These are phyloP conservation scores for Malania oleifera DNA, from an alignment of 164 flowering plant species.

Conservation along the genomic window DNA sequence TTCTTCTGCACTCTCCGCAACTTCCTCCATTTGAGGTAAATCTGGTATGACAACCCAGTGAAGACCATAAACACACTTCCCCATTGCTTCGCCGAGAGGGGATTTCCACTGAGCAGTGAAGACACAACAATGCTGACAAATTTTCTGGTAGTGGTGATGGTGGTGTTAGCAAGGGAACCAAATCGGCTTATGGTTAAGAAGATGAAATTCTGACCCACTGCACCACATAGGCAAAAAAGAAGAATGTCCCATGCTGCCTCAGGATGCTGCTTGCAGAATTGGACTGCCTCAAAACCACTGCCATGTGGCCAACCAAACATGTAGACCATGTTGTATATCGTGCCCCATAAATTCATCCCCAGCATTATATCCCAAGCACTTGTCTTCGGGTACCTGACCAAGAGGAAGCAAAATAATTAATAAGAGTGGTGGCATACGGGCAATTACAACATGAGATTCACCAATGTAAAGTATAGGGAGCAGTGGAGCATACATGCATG, in stretches of 20 bases:
- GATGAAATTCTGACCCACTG: constrained; percentile 97
- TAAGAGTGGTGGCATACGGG: constrained; percentile 2
- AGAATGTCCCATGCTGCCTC: constrained; percentile 98
- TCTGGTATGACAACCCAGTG: constrained; percentile 89
- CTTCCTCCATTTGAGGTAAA: constrained; percentile 89
- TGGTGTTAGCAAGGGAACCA: constrained; percentile 93
- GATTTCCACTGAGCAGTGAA: constrained; percentile 87
- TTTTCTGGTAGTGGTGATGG: constrained; percentile 96
- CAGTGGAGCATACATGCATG: too few relatives aligned
- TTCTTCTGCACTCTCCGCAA: constrained; percentile 60
- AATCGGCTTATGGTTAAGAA: constrained; percentile 90
- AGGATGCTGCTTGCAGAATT: constrained; percentile 86
- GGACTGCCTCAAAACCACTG: constrained; percentile 70
- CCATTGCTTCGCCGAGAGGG: constrained; percentile 91
- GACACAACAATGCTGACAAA: constrained; percentile 97
- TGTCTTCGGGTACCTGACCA: constrained; percentile 86
- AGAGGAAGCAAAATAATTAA: constrained; percentile 5
- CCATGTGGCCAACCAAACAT: constrained; percentile 91
- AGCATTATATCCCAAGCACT: constrained; percentile 98
- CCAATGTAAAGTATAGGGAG: too few relatives aligned
- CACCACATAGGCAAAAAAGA: constrained; percentile 87
- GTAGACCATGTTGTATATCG: constrained; percentile 82
- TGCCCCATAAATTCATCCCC: constrained; percentile 99
- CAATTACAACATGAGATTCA: too few relatives aligned
- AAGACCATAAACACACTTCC: constrained; percentile 86